These are phyloP conservation scores for Sporothrix pseudoabietina DNA, from an alignment of 2,329 filamentous ascomycete genomes.

Conservation along the genomic window DNA sequence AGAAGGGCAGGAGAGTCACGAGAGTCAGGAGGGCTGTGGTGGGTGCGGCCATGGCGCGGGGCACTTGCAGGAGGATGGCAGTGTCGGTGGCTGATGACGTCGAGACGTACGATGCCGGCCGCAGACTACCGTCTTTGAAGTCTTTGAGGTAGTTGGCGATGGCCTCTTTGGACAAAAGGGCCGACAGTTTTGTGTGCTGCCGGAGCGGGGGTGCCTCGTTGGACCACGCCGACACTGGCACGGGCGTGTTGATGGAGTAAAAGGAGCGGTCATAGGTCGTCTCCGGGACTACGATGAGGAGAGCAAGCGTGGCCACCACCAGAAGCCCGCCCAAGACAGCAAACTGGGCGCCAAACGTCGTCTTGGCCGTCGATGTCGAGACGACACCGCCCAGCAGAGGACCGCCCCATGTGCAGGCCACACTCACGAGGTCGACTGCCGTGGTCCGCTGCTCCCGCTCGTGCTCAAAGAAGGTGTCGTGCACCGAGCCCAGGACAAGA, in stretches of 20 bases:
- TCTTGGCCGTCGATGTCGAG: constrained; percentile 35
- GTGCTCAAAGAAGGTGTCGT: constrained; percentile 62
- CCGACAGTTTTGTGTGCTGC: constrained; percentile 33
- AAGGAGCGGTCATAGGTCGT: constrained; percentile 53
- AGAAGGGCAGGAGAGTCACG: constrained; percentile 50
- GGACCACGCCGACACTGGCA: constrained; percentile 39
- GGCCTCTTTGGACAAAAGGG: constrained; percentile 33
- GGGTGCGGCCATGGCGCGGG: constrained; percentile 53
- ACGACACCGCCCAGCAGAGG: constrained; percentile 54
- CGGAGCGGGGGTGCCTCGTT: constrained; percentile 38
- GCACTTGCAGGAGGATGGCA: constrained; percentile 47
- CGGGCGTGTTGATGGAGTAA: constrained; percentile 37
- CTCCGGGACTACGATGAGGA: constrained; percentile 55
- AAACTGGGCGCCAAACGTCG: constrained; percentile 53
- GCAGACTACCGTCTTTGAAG: neutral
- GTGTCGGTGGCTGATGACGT: constrained; percentile 40
- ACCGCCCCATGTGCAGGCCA: constrained; percentile 55
- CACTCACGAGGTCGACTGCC: constrained; percentile 49
- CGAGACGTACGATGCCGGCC: constrained; percentile 36
- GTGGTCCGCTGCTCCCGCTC: constrained; percentile 52
- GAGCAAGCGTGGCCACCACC: constrained; percentile 49
- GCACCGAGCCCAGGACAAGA: constrained; percentile 54
- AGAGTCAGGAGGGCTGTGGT: constrained; percentile 52
- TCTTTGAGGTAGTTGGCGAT: neutral
- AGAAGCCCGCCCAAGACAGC: constrained; percentile 55